Percentiles rank a stretch among this genome's conserved stretches.
Conservation (phyloP, 2,329 filamentous ascomycete species). For the Rugonectria rugulosa region DNA sequence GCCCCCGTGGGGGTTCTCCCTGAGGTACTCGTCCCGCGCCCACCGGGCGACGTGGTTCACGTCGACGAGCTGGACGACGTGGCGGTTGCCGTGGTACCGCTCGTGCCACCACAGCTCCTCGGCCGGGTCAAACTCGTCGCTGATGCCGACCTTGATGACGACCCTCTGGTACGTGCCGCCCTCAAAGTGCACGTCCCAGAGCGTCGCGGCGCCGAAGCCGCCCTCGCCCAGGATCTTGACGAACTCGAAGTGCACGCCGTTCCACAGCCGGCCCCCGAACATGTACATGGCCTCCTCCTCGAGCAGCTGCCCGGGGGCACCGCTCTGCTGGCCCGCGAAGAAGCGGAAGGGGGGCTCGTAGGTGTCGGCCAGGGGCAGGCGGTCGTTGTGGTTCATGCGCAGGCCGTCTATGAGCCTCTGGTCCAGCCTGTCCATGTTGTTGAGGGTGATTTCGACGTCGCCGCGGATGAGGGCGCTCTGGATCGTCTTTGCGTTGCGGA, state of each 20-base stretch:
- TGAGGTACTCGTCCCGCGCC: conserved; percentile 17
- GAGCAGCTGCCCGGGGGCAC: not conserved
- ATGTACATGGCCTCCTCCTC: not conserved
- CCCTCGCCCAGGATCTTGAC: conserved; percentile 38
- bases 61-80: conserved; percentile 40
- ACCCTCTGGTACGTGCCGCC: conserved; percentile 28
- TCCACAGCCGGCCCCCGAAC: conserved; percentile 14
- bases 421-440: conserved; percentile 1
- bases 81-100: conserved; percentile 37
- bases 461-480: conserved; percentile 31
- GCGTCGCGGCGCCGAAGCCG: conserved; percentile 35
- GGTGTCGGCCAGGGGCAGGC: not conserved
- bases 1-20: not conserved
- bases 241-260: conserved; percentile 35
- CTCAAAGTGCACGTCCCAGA: conserved; percentile 36
- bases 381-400: not conserved
- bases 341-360: not conserved
- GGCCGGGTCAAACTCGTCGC: conserved; percentile 4
- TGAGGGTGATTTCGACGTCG: conserved; percentile 22
- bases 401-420: not conserved
- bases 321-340: no score
- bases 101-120: conserved; percentile 35
- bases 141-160: conserved; percentile 37
- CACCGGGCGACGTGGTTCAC: conserved; percentile 21
- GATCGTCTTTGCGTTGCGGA: conserved; percentile 24